Evolutionary conservation across 2,329 filamentous ascomycete species (phyloP).

Genomic region (Fusarium sp.): DNA sequence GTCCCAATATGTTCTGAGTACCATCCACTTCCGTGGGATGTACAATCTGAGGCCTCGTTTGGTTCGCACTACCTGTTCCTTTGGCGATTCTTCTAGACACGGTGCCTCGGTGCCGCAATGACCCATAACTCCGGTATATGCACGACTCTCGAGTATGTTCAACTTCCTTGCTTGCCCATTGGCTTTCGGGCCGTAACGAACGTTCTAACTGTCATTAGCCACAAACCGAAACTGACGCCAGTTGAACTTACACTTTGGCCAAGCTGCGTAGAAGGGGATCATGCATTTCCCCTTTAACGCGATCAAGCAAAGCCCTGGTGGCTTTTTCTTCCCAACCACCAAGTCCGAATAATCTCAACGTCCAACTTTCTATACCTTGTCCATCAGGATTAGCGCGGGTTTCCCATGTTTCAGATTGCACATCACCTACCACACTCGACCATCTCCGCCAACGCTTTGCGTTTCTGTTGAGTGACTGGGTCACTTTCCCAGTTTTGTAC

Average conservation of each 20-base stretch:
- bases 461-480: slow-evolving; percentile 54
- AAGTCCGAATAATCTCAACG: slow-evolving; percentile 50
- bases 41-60: not conserved
- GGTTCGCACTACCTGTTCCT: slow-evolving; percentile 7
- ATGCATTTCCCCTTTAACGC: slow-evolving; percentile 51
- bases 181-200: slow-evolving; percentile 53
- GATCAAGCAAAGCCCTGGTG: slow-evolving; percentile 49
- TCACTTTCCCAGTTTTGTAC: slow-evolving; percentile 57
- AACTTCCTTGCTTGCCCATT: not conserved
- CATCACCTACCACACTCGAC: slow-evolving; percentile 52
- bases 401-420: not conserved
- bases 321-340: slow-evolving; percentile 51
- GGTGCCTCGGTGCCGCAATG: not conserved
- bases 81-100: not conserved
- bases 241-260: slow-evolving; percentile 50
- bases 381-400: slow-evolving; percentile 11
- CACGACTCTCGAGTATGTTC: slow-evolving; percentile 1
- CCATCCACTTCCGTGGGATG: not conserved
- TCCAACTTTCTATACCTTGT: slow-evolving; percentile 50
- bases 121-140: slow-evolving; percentile 30
- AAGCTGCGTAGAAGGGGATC: slow-evolving; percentile 48
- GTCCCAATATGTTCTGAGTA: not conserved
- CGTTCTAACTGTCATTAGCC: slow-evolving; percentile 39
- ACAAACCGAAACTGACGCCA: accelerated
- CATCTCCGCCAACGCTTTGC: slow-evolving; percentile 54